Conservation (phyloP, 106 monocot genomes). For the Apostasia shenzhenica region DNA sequence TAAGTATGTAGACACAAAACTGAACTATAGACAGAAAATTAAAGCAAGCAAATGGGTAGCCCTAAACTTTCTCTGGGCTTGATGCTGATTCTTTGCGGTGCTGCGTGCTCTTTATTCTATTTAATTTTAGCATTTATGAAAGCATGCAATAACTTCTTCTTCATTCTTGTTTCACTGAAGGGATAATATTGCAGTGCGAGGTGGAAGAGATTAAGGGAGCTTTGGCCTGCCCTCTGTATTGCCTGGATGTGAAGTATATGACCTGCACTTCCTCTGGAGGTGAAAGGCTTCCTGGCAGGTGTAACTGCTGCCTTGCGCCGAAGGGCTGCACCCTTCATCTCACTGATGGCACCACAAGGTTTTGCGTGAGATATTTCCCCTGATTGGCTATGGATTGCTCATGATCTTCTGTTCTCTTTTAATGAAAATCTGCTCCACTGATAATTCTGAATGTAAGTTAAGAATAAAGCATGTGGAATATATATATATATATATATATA, state of each 20-base stretch:
- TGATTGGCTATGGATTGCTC: no score
- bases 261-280: constrained; percentile 41
- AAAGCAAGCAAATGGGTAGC: not conserved
- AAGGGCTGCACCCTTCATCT: constrained; percentile 47
- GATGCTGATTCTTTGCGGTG: constrained; percentile 8
- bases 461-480: no score
- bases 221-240: constrained; percentile 26
- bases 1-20: no score
- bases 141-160: not conserved
- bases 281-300: constrained; percentile 17
- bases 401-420: no score
- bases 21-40: no score
- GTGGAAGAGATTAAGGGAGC: constrained; percentile 8
- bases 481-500: no score
- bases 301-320: constrained; percentile 42
- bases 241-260: constrained; percentile 33
- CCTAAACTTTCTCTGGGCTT: not conserved
- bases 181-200: constrained; percentile 12
- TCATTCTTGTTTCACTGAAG: constrained; percentile 1
- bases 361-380: no score
- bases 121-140: not conserved
- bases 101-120: not conserved
- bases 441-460: no score
- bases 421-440: no score
- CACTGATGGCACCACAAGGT: constrained; percentile 13